These are phyloP conservation scores for Paraglomus occultum DNA, from an alignment of 192 early-diverging fungal genomes.

Conservation along the genomic window DNA sequence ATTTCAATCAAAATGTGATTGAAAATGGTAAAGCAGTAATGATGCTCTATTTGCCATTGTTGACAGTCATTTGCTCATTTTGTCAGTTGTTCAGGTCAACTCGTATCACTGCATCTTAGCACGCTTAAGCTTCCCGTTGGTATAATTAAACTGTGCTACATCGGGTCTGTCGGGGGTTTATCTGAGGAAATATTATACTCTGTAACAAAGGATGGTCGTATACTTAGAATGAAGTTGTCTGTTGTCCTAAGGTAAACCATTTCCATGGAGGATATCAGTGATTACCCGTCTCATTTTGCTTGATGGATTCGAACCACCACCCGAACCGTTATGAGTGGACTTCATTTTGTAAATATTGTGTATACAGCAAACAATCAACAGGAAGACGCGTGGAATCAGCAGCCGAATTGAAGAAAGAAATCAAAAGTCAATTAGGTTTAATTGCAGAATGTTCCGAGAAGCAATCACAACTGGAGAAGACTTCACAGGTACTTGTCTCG, in stretches of 20 bases:
- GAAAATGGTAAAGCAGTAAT: constrained; percentile 7
- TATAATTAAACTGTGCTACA: constrained; percentile 4
- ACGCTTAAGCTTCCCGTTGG: constrained; percentile 15
- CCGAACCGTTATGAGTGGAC: too few species aligned
- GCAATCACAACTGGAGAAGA: constrained; percentile 17
- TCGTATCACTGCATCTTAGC: constrained; percentile 9
- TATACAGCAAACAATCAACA: background rate
- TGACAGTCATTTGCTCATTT: background rate
- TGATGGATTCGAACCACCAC: too few species aligned
- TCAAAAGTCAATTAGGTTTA: constrained; percentile 15
- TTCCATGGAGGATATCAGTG: background rate
- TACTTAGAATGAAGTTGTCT: constrained; percentile 4
- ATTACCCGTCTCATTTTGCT: background rate
- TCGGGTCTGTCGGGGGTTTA: background rate
- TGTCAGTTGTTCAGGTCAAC: constrained; percentile 1
- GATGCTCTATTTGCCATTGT: background rate
- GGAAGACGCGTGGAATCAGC: background rate
- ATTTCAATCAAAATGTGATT: constrained; percentile 14
- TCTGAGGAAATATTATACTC: constrained; percentile 18
- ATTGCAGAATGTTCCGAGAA: constrained; percentile 17
- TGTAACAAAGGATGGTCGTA: constrained; percentile 6
- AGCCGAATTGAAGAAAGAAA: constrained; percentile 8
- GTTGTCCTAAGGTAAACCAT: background rate
- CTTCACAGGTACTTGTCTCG: background rate
- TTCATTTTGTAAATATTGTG: background rate